Evolutionary conservation across 345 rosid species (phyloP).

Genomic region (Microcos paniculata): DNA sequence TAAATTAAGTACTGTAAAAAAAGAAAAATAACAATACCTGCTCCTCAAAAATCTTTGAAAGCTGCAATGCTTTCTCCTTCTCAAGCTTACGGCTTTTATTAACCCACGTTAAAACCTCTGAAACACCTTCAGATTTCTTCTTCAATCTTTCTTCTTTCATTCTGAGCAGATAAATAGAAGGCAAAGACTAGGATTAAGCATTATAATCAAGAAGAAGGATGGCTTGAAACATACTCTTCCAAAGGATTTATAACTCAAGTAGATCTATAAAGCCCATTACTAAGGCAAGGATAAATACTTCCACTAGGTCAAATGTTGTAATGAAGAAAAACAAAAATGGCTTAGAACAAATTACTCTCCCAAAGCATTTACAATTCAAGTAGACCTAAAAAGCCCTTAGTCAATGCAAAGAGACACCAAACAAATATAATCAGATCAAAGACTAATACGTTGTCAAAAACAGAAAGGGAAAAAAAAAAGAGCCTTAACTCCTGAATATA

Average conservation of each 20-base stretch:
- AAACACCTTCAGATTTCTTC: slow-evolving; percentile 57
- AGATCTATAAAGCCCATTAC: neutral
- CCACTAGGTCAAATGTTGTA: neutral
- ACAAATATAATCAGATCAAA: neutral
- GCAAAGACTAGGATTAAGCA: neutral
- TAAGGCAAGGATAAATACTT: neutral
- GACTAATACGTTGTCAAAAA: neutral
- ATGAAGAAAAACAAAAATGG: neutral
- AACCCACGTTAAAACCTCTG: slow-evolving; percentile 82
- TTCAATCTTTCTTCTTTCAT: slow-evolving; percentile 77
- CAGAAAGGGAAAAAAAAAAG: neutral
- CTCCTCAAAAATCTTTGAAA: slow-evolving; percentile 83
- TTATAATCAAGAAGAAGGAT: neutral
- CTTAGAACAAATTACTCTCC: neutral
- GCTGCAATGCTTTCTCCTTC: slow-evolving; percentile 79
- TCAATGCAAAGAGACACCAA: neutral
- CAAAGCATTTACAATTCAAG: neutral
- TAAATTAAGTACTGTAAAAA: slow-evolving; percentile 15
- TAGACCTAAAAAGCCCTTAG: neutral
- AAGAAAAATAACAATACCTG: slow-evolving; percentile 48
- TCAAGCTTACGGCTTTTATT: slow-evolving; percentile 71
- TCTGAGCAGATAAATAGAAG: slow-evolving; percentile 36
- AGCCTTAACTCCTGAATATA: neutral
- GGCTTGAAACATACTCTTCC: neutral
- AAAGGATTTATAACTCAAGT: neutral